These are phyloP conservation scores for Mycena indigotica DNA, from an alignment of 768 basidiomycete genomes.

Conservation along the genomic window DNA sequence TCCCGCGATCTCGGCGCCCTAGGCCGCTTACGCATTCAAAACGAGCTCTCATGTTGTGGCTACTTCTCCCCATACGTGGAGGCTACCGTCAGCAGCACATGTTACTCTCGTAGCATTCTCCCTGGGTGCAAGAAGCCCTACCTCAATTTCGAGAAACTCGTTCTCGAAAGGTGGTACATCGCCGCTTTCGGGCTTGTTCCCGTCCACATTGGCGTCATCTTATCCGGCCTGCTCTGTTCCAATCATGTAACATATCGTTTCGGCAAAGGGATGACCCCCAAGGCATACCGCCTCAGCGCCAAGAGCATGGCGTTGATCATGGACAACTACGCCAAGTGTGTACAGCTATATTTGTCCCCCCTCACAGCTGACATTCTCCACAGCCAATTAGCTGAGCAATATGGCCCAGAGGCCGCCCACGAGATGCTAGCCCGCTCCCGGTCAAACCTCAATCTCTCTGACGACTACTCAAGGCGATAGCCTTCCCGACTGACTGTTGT, in stretches of 20 bases:
- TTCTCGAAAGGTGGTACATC: slow-evolving; percentile 67
- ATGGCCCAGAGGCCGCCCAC: slow-evolving; percentile 59
- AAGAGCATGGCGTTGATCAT: slow-evolving; percentile 80
- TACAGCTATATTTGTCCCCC: background rate
- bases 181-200: slow-evolving; percentile 68
- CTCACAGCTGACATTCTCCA: slow-evolving; percentile 35
- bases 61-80: slow-evolving; percentile 81
- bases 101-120: slow-evolving; percentile 70
- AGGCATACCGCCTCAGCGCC: slow-evolving; percentile 75
- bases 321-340: slow-evolving; percentile 79
- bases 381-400: slow-evolving; percentile 72
- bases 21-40: slow-evolving; percentile 71
- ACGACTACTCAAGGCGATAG: slow-evolving; percentile 4
- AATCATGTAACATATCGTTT: slow-evolving; percentile 88
- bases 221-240: slow-evolving; percentile 67
- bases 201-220: slow-evolving; percentile 63
- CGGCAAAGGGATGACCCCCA: slow-evolving; percentile 87
- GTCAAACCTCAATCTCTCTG: slow-evolving; percentile 46
- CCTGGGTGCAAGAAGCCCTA: slow-evolving; percentile 76
- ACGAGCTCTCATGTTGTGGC: slow-evolving; percentile 77
- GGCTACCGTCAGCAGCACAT: slow-evolving; percentile 72
- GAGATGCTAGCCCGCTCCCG: slow-evolving; percentile 60
- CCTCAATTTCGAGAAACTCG: slow-evolving; percentile 54
- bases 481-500: no score
- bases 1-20: slow-evolving; percentile 57